Evolutionary conservation across 371 early-diverging fungal species (phyloP).

Genomic region (Zychaea mexicana): DNA sequence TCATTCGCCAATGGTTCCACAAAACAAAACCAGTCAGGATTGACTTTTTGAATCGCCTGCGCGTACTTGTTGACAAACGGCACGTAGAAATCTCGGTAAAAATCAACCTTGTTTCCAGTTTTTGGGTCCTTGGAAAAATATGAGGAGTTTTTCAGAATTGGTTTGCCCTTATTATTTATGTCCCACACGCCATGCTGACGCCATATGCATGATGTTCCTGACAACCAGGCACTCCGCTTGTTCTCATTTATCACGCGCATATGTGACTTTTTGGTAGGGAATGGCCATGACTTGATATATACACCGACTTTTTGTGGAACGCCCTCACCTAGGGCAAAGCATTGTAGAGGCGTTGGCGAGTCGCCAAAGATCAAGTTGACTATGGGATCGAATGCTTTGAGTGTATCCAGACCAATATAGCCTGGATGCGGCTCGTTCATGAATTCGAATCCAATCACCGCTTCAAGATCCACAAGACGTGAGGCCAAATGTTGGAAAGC

Average conservation of each 20-base stretch:
- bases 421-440: constrained; percentile 87
- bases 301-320: constrained; percentile 66
- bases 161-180: constrained; percentile 49
- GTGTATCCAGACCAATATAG: constrained; percentile 66
- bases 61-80: constrained; percentile 70
- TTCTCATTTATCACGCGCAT: constrained; percentile 58
- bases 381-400: constrained; percentile 65
- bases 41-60: constrained; percentile 59
- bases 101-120: constrained; percentile 57
- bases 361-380: constrained; percentile 71
- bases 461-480: constrained; percentile 62
- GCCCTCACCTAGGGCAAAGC: constrained; percentile 71
- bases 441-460: constrained; percentile 77
- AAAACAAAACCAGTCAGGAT: constrained; percentile 59
- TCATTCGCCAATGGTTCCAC: constrained; percentile 82
- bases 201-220: constrained; percentile 71
- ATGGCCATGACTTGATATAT: constrained; percentile 76
- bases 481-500: constrained; percentile 57
- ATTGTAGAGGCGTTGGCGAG: constrained; percentile 71
- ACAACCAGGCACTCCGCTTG: constrained; percentile 61
- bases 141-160: constrained; percentile 53
- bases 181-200: constrained; percentile 80
- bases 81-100: constrained; percentile 66
- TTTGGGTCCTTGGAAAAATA: constrained; percentile 72
- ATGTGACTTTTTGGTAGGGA: constrained; percentile 64